Percentiles rank a stretch among this genome's conserved stretches.
phyloP scores from a whole-genome alignment of 1,284 basidiomycete genomes.

The Heliocybe sulcata region DNA sequence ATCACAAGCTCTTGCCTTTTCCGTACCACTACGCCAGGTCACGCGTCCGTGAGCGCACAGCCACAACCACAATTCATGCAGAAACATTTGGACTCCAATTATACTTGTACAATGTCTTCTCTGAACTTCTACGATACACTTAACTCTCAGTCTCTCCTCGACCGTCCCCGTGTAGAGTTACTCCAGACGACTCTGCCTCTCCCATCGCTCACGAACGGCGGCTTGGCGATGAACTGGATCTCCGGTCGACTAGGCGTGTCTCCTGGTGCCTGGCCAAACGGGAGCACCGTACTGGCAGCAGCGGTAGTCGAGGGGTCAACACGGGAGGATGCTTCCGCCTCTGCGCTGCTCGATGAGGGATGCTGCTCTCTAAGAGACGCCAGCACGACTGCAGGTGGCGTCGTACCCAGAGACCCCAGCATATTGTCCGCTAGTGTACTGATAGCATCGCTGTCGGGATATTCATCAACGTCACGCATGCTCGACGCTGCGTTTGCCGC shows the following conservation, averaged over 20 bases:
- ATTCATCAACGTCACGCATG: no score
- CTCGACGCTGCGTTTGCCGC: no score
- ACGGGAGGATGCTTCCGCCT: not conserved
- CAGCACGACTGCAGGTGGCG: not conserved
- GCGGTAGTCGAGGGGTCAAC: not conserved
- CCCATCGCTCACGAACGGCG: constrained; percentile 53
- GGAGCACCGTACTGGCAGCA: not conserved
- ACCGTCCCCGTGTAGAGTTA: constrained; percentile 7
- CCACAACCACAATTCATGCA: not conserved
- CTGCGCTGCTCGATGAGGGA: no score
- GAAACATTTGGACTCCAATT: not conserved
- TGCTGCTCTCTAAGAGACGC: not conserved
- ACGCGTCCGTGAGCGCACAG: not conserved
- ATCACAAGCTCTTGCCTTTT: not conserved
- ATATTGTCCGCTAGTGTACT: no score
- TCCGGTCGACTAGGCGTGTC: not conserved
- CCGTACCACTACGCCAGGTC: not conserved
- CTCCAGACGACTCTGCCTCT: constrained; percentile 55
- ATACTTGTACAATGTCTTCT: not conserved
- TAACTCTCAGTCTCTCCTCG: not conserved
- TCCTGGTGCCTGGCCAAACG: not conserved
- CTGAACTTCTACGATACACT: not conserved
- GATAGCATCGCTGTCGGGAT: no score
- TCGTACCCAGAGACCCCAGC: no score
- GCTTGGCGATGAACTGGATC: constrained; percentile 29